Evolutionary conservation across 176 grass and related monocot species (phyloP).

Genomic region (Neostapfia colusana): DNA sequence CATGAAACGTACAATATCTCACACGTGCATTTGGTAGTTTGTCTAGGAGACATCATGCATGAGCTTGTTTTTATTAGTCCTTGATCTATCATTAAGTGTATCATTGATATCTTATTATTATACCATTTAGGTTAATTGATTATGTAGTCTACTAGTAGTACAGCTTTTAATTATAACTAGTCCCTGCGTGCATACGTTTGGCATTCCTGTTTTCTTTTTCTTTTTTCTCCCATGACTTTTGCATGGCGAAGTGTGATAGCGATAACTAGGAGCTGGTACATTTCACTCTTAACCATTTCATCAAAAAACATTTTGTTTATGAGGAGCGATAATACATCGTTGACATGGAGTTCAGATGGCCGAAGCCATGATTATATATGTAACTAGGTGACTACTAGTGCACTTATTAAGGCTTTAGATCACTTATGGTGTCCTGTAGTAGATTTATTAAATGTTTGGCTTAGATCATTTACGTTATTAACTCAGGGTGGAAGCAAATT

Average conservation of each 20-base stretch:
- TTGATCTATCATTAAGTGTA: conserved; percentile 4
- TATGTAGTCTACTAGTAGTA: not conserved
- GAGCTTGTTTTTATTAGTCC: conserved; percentile 35
- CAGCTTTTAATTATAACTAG: not conserved
- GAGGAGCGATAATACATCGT: not conserved
- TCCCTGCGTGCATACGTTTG: not conserved
- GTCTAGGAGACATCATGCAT: not conserved
- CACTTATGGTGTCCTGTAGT: too few relatives aligned
- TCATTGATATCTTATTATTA: conserved; percentile 11
- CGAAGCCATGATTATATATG: not conserved
- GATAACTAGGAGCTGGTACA: too few relatives aligned
- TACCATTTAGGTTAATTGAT: not conserved
- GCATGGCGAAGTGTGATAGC: not conserved
- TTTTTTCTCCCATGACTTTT: not conserved
- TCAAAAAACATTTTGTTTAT: not conserved
- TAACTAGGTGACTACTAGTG: not conserved
- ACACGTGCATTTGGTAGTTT: conserved; percentile 15
- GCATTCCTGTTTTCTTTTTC: not conserved
- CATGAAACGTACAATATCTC: conserved; percentile 8
- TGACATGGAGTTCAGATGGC: not conserved
- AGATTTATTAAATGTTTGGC: too few relatives aligned
- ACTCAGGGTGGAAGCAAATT: conserved; percentile 10
- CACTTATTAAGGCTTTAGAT: too few relatives aligned
- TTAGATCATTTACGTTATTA: too few relatives aligned
- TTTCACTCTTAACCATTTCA: too few relatives aligned